Percentiles rank a stretch among this genome's conserved stretches.
Conservation (phyloP, 768 basidiomycete genomes). For the Suillus subaureus region DNA sequence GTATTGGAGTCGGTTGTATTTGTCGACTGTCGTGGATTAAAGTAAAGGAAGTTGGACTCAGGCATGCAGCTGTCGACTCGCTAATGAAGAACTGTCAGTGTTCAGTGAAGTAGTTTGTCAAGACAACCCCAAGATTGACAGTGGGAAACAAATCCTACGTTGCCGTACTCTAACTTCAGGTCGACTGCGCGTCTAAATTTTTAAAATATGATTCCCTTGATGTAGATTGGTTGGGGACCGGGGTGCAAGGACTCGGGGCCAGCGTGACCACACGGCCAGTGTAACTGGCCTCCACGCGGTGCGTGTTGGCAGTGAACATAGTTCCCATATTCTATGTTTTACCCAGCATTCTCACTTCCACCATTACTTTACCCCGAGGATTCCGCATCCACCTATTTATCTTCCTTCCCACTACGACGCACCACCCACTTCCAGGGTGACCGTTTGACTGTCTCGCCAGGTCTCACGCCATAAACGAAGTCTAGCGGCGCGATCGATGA, state of each 20-base stretch:
- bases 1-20: not conserved
- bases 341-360: conserved; percentile 1
- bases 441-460: not conserved
- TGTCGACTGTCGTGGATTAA: conserved; percentile 2
- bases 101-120: not conserved
- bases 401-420: not conserved
- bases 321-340: not conserved
- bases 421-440: not conserved
- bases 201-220: not conserved
- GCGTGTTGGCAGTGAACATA: not conserved
- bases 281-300: no score
- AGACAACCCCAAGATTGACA: not conserved
- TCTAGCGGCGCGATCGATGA: not conserved
- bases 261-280: no score
- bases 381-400: not conserved
- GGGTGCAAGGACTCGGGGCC: not conserved
- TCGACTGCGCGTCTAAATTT: not conserved
- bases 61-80: not conserved
- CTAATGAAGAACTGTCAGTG: not conserved
- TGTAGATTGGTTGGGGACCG: no score
- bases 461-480: not conserved
- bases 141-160: not conserved
- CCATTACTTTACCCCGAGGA: not conserved
- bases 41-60: not conserved
- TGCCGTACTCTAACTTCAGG: not conserved